These are phyloP conservation scores for Chytriomyces sp. DNA, from an alignment of 192 early-diverging fungal genomes.

Conservation along the genomic window DNA sequence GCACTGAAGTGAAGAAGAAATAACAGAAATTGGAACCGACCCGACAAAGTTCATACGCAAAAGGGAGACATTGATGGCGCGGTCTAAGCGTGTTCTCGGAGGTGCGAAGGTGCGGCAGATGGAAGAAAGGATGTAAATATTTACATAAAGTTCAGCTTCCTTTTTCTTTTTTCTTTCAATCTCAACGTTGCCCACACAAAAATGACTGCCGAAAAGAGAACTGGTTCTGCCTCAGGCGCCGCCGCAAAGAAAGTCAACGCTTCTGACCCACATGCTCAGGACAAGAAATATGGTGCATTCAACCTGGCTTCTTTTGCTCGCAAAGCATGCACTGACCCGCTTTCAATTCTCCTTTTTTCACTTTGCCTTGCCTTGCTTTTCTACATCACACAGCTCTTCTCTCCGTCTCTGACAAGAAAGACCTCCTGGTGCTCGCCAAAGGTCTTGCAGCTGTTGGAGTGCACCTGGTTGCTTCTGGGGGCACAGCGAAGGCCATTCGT, in stretches of 20 bases:
- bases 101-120: too few relatives aligned
- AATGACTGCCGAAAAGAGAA: slow-evolving; percentile 31
- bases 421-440: slow-evolving; percentile 86
- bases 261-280: slow-evolving; percentile 5
- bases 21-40: too few relatives aligned
- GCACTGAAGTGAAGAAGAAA: too few relatives aligned
- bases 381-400: slow-evolving; percentile 57
- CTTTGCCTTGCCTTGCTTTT: background rate
- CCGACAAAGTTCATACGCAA: too few relatives aligned
- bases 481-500: slow-evolving; percentile 90
- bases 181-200: slow-evolving; percentile 5
- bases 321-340: background rate
- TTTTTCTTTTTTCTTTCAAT: slow-evolving; percentile 4
- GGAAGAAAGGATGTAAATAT: too few relatives aligned
- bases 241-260: slow-evolving; percentile 21
- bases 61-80: too few relatives aligned
- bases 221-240: background rate
- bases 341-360: background rate
- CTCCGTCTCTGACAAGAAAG: slow-evolving; percentile 98
- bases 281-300: slow-evolving; percentile 19
- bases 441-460: slow-evolving; percentile 77
- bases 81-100: too few relatives aligned
- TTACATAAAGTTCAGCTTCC: background rate
- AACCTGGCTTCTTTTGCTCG: background rate
- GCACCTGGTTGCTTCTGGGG: slow-evolving; percentile 90